Conservation (phyloP, 1,284 basidiomycete species). For the Microbotryum scabiosae region DNA sequence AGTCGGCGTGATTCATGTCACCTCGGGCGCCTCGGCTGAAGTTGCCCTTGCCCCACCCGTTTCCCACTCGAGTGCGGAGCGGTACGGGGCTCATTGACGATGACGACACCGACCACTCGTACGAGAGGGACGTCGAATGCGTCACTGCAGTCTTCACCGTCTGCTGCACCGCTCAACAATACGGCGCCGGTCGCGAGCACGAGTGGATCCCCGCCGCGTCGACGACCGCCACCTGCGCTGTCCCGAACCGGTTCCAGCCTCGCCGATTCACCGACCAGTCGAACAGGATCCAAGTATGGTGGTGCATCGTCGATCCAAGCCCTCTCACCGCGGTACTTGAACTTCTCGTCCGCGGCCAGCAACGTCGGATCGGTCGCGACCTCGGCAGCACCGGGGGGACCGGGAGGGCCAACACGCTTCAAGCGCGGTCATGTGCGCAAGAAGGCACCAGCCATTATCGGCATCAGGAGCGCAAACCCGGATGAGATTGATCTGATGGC, state of each 20-base stretch:
- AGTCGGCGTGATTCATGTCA: too few species aligned
- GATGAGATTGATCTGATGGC: slow-evolving; percentile 31
- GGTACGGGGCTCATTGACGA: too few species aligned
- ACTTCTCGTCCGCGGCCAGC: slow-evolving; percentile 3
- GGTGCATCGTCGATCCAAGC: too few species aligned
- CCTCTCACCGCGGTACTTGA: not conserved
- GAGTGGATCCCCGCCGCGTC: slow-evolving; percentile 3
- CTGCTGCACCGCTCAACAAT: too few species aligned
- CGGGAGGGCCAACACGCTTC: slow-evolving; percentile 9
- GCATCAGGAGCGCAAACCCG: slow-evolving; percentile 11
- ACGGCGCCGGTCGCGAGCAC: not conserved
- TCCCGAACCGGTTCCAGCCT: not conserved
- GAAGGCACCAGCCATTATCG: not conserved
- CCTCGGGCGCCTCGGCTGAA: too few species aligned
- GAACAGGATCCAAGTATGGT: too few species aligned
- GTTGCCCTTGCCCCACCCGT: too few species aligned
- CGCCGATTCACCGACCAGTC: not conserved
- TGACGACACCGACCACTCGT: too few species aligned
- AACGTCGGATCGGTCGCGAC: slow-evolving; percentile 15
- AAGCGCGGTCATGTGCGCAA: slow-evolving; percentile 15
- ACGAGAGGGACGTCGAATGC: too few species aligned
- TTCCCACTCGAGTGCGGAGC: too few species aligned
- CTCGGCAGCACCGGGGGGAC: slow-evolving; percentile 1
- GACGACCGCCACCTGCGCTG: not conserved
- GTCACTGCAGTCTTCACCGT: too few species aligned